Percentiles rank a stretch among this genome's conserved stretches.
Conservation (phyloP, 306 rosid species). For the Lablab purpureus region DNA sequence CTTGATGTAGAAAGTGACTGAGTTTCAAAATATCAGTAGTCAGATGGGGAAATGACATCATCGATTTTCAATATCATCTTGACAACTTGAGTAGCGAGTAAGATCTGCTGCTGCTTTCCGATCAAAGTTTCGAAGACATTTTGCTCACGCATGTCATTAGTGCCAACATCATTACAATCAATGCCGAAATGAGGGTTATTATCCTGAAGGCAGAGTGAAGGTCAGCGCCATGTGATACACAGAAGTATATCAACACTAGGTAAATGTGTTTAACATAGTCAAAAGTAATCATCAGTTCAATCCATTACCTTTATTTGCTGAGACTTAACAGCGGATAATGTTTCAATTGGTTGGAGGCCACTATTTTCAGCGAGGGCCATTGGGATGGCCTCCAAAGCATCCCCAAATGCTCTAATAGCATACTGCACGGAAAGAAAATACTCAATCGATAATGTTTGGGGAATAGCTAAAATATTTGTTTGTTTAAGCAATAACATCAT, state of each 20-base stretch:
- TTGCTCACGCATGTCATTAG: constrained; percentile 94
- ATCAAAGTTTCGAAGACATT: constrained; percentile 88
- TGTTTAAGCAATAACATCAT: background rate
- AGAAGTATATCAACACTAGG: background rate
- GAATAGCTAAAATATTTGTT: background rate
- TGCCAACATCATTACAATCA: constrained; percentile 93
- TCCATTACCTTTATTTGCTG: constrained; percentile 89
- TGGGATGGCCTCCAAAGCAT: constrained; percentile 87
- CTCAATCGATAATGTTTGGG: background rate
- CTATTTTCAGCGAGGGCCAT: constrained; percentile 99
- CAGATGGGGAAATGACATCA: constrained; percentile 87
- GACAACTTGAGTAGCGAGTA: constrained; percentile 95
- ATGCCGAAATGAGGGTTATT: constrained; percentile 78
- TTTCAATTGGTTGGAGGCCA: constrained; percentile 97
- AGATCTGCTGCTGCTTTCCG: constrained; percentile 95
- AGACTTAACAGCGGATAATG: constrained; percentile 87
- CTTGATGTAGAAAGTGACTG: constrained; percentile 20
- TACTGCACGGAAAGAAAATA: constrained; percentile 63
- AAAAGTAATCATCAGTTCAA: constrained; percentile 4
- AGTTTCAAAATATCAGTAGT: constrained; percentile 51
- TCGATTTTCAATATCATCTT: constrained; percentile 97
- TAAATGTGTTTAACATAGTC: background rate
- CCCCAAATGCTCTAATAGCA: constrained; percentile 95
- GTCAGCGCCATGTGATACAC: background rate
- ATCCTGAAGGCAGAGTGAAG: constrained; percentile 59